Evolutionary conservation across 805 yeast species (phyloP), one percentile per base, ranked within the genome.

Genomic region (Barnettozyma pratensis): DNA sequence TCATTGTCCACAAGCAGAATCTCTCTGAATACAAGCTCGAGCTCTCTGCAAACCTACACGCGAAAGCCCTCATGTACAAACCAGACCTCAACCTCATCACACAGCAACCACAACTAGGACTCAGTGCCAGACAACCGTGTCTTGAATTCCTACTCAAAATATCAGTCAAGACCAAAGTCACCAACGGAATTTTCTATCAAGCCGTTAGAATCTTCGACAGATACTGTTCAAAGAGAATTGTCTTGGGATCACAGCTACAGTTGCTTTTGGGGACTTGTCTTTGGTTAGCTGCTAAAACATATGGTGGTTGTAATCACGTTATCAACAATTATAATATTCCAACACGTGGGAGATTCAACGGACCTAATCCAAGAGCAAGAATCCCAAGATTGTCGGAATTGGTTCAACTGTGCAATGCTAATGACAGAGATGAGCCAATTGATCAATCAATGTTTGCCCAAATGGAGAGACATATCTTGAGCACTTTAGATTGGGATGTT

Each of bases 251-350:
- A 49, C 98, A 91, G 67, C 83, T 88, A 52, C 97, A 91, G 66
- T 74, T 92, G 46, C 92, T 92, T 9, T 89, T 95, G 32, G 86
- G 96, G 52, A 88, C 96, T 5, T 88, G 96, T 52, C 70, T 92
- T 35, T 92, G 98, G 97, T 77, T 92, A 32, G 88, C 96, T 3
- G 83, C 96, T 28, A 92, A 92, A 65, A 75, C 83, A n/a, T 79
- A 78, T 59, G 88, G 88, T 43, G 88, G 88, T 37, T 82, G 84
- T 64, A 80, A 80, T 55, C 88, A 82, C 65, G 79, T 81, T 55
- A 75, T 79, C 46, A 79, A 79, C 61, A 70, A 74, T 49, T 63
- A 71, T 3, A 65, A 68, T 7, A 65, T 73, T 28, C 77, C 78
- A 45, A 65, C 74, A 12, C 87, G 87, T 38, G 86, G 85, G 8